Percentiles rank a stretch among this genome's conserved stretches.
phyloP scores from a whole-genome alignment of 169 alveolate species.

The Plasmodium vinckei region DNA sequence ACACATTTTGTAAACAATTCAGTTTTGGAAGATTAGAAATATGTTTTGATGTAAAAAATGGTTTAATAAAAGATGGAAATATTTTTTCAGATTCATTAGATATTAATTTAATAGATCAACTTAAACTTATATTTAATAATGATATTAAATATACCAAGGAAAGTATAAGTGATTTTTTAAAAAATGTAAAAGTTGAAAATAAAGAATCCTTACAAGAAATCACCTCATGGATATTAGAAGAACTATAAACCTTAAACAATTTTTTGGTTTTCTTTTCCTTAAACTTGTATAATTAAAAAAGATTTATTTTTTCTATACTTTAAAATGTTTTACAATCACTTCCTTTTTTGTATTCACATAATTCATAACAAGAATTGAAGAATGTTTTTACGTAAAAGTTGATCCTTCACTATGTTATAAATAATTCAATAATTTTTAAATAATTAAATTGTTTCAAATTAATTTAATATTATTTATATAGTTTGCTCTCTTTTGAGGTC shows the following conservation, averaged over 20 bases:
- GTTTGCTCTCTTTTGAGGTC: too few relatives aligned
- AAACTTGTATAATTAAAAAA: background rate
- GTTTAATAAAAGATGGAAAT: slow-evolving; percentile 71
- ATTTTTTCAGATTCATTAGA: slow-evolving; percentile 82
- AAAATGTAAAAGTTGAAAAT: slow-evolving; percentile 54
- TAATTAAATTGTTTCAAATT: too few relatives aligned
- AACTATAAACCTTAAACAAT: slow-evolving; percentile 17
- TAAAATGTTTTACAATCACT: too few relatives aligned
- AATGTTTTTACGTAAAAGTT: too few relatives aligned
- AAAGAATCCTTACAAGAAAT: slow-evolving; percentile 29
- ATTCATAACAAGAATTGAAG: too few relatives aligned
- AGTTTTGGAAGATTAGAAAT: slow-evolving; percentile 56
- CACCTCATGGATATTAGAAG: slow-evolving; percentile 46
- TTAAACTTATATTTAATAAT: slow-evolving; percentile 57
- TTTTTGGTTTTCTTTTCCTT: background rate
- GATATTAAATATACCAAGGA: slow-evolving; percentile 68
- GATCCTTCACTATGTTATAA: too few relatives aligned
- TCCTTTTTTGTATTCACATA: too few relatives aligned
- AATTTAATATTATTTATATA: too few relatives aligned
- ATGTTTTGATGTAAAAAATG: slow-evolving; percentile 38
- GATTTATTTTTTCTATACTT: too few relatives aligned
- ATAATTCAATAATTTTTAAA: too few relatives aligned
- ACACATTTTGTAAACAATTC: slow-evolving; percentile 39
- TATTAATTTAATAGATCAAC: slow-evolving; percentile 80
- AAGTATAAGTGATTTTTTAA: slow-evolving; percentile 10